Conservation (phyloP, 176 grass and related monocot genomes). For the Oryza longistaminata region DNA sequence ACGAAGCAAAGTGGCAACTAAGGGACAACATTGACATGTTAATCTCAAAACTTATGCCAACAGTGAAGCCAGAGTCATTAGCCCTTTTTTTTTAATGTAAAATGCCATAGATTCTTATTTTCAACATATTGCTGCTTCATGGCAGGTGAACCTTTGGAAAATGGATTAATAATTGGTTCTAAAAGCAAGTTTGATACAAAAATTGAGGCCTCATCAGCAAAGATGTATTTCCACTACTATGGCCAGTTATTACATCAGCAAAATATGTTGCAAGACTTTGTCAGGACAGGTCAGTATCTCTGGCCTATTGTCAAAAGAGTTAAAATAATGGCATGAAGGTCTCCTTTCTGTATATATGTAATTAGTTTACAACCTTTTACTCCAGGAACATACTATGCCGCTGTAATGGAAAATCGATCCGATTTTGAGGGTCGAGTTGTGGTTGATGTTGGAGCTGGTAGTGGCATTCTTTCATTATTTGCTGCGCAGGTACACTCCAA, state of each 20-base stretch:
- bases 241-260: slow-evolving; percentile 96
- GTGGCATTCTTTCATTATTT: slow-evolving; percentile 99
- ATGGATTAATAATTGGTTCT: slow-evolving; percentile 64
- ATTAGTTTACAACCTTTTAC: slow-evolving; percentile 7
- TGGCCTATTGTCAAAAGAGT: slow-evolving; percentile 12
- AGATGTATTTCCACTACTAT: slow-evolving; percentile 99
- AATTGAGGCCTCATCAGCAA: slow-evolving; percentile 95
- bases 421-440: slow-evolving; percentile 91
- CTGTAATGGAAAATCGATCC: slow-evolving; percentile 87
- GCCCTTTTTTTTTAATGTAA: background rate
- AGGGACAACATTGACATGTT: slow-evolving; percentile 9
- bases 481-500: slow-evolving; percentile 75
- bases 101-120: slow-evolving; percentile 13
- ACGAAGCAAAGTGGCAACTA: slow-evolving; percentile 15
- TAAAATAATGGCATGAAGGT: slow-evolving; percentile 14
- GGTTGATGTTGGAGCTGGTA: slow-evolving; percentile 99
- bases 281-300: slow-evolving; percentile 83
- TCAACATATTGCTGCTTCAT: slow-evolving; percentile 25
- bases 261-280: slow-evolving; percentile 99
- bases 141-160: slow-evolving; percentile 70
- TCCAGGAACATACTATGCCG: slow-evolving; percentile 98
- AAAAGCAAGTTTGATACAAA: slow-evolving; percentile 97
- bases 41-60: slow-evolving; percentile 14
- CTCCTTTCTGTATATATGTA: slow-evolving; percentile 13
- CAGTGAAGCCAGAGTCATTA: background rate